A percentile compares a stretch with the other conserved stretches of the same genome.
Evolutionary conservation across 73 alveolate species (phyloP).

Genomic region (Chromera velia): DNA sequence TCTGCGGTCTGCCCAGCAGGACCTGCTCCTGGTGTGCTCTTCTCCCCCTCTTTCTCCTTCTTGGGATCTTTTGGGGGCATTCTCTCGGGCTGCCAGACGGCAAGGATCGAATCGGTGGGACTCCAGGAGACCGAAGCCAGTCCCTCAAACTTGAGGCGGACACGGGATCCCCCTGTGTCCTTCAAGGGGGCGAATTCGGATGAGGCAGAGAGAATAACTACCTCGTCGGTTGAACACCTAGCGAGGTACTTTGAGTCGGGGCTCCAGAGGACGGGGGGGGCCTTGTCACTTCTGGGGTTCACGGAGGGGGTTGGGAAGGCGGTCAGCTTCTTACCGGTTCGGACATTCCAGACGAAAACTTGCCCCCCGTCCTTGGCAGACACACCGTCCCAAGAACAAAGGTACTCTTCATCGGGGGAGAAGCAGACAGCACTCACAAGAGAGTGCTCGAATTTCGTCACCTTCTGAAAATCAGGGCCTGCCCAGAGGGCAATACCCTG

Average conservation of each 20-base stretch:
- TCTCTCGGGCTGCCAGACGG: neutral
- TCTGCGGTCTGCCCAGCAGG: neutral
- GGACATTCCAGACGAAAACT: neutral
- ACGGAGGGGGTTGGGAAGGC: constrained; percentile 6
- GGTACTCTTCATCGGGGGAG: constrained; percentile 44
- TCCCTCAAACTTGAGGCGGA: too few relatives aligned
- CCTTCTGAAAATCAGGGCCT: constrained; percentile 30
- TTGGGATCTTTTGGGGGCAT: too few relatives aligned
- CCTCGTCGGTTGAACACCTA: neutral
- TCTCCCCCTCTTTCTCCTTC: too few relatives aligned
- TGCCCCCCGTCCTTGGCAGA: constrained; percentile 19
- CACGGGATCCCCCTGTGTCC: too few relatives aligned
- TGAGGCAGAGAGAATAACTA: neutral
- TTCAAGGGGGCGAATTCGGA: too few relatives aligned
- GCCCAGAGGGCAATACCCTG: constrained; percentile 44
- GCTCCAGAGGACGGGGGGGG: constrained; percentile 37
- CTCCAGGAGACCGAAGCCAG: neutral
- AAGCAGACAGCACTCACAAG: constrained; percentile 11
- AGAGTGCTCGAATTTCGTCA: constrained; percentile 23
- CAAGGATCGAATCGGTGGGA: neutral
- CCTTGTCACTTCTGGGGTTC: constrained; percentile 25
- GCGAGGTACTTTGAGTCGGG: neutral
- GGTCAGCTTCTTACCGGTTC: neutral
- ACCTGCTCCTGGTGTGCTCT: too few relatives aligned
- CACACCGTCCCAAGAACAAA: constrained; percentile 30